Evolutionary conservation across 345 rosid species (phyloP).

Genomic region (Brassica incana): DNA sequence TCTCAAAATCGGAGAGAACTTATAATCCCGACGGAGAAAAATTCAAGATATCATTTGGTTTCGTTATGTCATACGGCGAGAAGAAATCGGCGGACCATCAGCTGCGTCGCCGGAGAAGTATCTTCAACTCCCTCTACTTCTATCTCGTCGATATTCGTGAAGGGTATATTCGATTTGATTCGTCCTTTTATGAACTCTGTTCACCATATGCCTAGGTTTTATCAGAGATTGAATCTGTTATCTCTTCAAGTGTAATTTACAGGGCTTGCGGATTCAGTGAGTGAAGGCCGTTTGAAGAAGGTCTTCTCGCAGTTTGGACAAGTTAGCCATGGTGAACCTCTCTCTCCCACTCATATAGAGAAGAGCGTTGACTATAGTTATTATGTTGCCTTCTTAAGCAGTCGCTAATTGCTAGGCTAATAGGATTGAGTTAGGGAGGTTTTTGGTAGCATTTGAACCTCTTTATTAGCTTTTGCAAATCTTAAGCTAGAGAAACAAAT

Average conservation of each 20-base stretch:
- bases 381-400: neutral
- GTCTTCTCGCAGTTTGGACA: conserved; percentile 54
- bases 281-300: conserved; percentile 52
- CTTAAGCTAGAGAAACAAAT: neutral
- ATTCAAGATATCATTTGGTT: conserved; percentile 8
- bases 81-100: conserved; percentile 25
- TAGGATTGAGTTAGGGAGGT: neutral
- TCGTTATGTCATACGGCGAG: neutral
- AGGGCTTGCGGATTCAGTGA: conserved; percentile 55
- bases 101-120: conserved; percentile 28
- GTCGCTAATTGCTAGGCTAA: neutral
- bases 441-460: neutral
- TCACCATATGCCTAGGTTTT: neutral
- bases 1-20: neutral
- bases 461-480: neutral
- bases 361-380: neutral
- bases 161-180: conserved; percentile 19
- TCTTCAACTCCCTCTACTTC: conserved; percentile 25
- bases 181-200: neutral
- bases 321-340: conserved; percentile 46
- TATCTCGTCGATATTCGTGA: conserved; percentile 36
- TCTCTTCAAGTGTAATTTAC: neutral
- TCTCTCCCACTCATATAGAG: neutral
- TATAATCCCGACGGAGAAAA: neutral
- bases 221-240: neutral